Base-by-base conservation (phyloP, 179 eudicot species). In the Silene coronaria region DNA sequence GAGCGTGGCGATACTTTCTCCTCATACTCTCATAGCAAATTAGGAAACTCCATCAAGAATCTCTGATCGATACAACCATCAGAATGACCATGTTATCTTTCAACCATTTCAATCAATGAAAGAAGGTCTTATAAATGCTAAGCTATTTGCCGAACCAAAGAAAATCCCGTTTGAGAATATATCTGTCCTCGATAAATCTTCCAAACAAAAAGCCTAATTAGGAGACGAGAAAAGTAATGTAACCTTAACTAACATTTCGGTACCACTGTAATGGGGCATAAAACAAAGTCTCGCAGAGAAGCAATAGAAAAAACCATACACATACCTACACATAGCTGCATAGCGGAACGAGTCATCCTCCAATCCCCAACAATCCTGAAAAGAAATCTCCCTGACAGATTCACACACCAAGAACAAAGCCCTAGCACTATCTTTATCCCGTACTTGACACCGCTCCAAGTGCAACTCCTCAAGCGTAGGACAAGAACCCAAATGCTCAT, bases 361-460 rank as follows among this genome's bases (percentile, higher is more conserved):
- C 75, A 95, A 85, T 48, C 99, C 99, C 97, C 97, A 95, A 80
- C 99, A 95, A 70, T 92, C 91, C 81, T 78, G 85, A 19, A 95
- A 76, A 19, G 82, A 82, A n/a, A 95, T 83, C 78, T 86, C 89
- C 79, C 89, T 84, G 38, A 92, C 88, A 55, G 86, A 75, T 63
- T 85, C 82, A 80, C 93, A 92, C 70, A 88, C 96, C 51, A 85
- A 21, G 81, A 90, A 91, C 87, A 95, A 73, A n/a, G 97, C 97
- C 79, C 84, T 84, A 30, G 79, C 71, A 23, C 93, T 89, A 71
- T 22, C 84, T 63, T 85, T 89, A 79, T 90, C 93, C 75, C 89
- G 75, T 76, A 92, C 48, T 23, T 89, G 91, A 82, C 99, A 95
- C 60, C 78, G 81, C 77, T 85, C 85, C 87, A 95, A 69, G 77